Evolutionary conservation across 148 eudicot species (phyloP).

Genomic region (Rhododendron henanense): DNA sequence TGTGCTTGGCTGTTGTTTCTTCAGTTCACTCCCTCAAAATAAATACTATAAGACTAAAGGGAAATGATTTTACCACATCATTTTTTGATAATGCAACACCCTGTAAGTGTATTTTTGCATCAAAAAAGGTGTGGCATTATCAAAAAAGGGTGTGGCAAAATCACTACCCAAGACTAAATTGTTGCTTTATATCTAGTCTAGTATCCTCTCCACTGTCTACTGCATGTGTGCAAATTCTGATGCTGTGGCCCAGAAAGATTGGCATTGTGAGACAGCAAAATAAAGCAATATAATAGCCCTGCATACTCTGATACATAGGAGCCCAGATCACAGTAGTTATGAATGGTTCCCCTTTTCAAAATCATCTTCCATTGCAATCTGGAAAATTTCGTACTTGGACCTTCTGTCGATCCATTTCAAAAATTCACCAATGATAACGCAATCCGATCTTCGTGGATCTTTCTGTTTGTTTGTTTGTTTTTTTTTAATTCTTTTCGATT

Average conservation of each 20-base stretch:
- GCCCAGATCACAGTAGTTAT: background rate
- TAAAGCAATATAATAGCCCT: background rate
- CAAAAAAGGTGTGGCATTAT: no score
- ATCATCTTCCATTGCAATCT: background rate
- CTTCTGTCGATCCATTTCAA: background rate
- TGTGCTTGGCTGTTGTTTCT: background rate
- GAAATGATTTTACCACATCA: no score
- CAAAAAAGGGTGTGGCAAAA: no score
- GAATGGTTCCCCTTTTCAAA: background rate
- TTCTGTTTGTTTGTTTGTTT: background rate
- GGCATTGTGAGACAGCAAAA: background rate
- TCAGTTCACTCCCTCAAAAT: background rate
- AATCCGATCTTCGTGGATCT: background rate
- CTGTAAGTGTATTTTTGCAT: no score
- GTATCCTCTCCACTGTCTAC: background rate
- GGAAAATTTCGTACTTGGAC: background rate
- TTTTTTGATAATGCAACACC: no score
- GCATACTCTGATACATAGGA: background rate
- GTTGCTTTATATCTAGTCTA: background rate
- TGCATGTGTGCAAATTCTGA: background rate
- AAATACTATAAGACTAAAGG: background rate
- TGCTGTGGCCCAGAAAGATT: slow-evolving; percentile 1
- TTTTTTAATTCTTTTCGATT: background rate
- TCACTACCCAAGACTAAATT: no score
- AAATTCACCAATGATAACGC: background rate